Evolutionary conservation across 192 early-diverging fungal genomes (phyloP).

Genomic region (Coemansia sp.): DNA sequence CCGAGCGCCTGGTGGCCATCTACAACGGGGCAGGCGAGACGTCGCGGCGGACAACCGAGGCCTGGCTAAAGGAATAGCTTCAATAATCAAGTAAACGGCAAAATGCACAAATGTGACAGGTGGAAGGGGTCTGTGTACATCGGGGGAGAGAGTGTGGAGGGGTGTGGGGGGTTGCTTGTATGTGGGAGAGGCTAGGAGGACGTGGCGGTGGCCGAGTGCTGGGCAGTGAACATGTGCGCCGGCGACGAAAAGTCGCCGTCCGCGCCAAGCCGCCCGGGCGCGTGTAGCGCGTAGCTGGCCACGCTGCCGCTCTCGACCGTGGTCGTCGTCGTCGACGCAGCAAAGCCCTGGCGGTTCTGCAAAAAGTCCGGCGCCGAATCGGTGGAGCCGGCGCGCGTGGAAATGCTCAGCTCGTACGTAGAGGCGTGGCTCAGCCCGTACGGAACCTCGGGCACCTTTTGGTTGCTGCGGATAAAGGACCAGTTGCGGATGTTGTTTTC

Average conservation of each 20-base stretch:
- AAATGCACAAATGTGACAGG: background rate
- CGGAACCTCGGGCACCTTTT: conserved; percentile 41
- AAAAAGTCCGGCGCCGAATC: conserved; percentile 48
- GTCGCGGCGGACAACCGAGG: conserved; percentile 17
- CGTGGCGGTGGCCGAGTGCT: conserved; percentile 14
- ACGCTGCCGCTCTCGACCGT: conserved; percentile 6
- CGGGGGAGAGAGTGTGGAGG: background rate
- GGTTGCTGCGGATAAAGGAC: conserved; percentile 41
- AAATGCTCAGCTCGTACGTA: conserved; percentile 34
- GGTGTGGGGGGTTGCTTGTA: background rate
- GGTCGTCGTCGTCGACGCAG: conserved; percentile 5
- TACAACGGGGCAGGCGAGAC: conserved; percentile 14
- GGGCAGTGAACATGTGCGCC: conserved; percentile 22
- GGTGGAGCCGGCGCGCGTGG: conserved; percentile 41
- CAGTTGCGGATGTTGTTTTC: conserved; percentile 49
- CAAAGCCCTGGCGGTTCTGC: conserved; percentile 16
- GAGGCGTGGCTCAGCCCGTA: conserved; percentile 46
- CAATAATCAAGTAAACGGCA: background rate
- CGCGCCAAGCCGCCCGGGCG: background rate
- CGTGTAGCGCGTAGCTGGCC: conserved; percentile 41
- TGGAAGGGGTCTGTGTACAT: background rate
- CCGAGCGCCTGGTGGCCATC: conserved; percentile 26
- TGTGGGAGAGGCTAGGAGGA: background rate
- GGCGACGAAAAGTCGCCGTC: conserved; percentile 3
- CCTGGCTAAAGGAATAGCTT: conserved; percentile 24